Evolutionary conservation across 2,329 filamentous ascomycete genomes (phyloP), one percentile per base, ranked within the genome.

Genomic region (Waltergamsia citrina): DNA sequence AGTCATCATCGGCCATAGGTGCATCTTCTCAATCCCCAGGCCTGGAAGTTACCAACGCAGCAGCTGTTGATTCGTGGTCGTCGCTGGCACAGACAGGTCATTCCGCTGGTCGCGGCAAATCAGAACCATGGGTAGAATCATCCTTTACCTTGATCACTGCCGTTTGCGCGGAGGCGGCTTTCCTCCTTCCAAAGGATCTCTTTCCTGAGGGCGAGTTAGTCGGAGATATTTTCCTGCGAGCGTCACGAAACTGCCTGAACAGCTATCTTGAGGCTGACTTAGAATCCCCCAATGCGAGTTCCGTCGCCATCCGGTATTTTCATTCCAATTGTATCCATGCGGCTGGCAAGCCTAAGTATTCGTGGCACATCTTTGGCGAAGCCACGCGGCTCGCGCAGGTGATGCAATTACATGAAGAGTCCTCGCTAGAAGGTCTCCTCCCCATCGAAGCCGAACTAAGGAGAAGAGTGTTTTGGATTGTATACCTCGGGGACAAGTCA

Each of bases 251-350:
- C 26, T 60, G 54, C 11, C 45, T 65, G 7, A 48, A 50, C 11
- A 49, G 50, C 15, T 63, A 63, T 20, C 44, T 62, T 1, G 61
- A 65, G 21, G 49, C 51, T 0, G 62, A 66, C 21, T 45, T 66
- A 1, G 60, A 64, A 30, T 52, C 46, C 9, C 62, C 62, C 1
- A 58, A 53, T 32, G 59, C 60, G 2, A 60, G 56, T 30, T 66
- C 62, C 4, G 51, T 65, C 18, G 51, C 54, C 3, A 61, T 64
- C 14, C 55, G 62, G 4, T 63, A 64, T 33, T 61, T 64, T 17
- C 62, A 66, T 33, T 65, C 62, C 11, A 64, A 63, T 35, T 63
- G 60, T 27, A 42, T 65, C 3, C 62, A 65, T 30, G 59, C 59
- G 2, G 48, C 57, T 1, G 62, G 61, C 0, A 62, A 60, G 26